Conservation (phyloP, 2,329 filamentous ascomycete genomes). For the Fusarium coicis region DNA sequence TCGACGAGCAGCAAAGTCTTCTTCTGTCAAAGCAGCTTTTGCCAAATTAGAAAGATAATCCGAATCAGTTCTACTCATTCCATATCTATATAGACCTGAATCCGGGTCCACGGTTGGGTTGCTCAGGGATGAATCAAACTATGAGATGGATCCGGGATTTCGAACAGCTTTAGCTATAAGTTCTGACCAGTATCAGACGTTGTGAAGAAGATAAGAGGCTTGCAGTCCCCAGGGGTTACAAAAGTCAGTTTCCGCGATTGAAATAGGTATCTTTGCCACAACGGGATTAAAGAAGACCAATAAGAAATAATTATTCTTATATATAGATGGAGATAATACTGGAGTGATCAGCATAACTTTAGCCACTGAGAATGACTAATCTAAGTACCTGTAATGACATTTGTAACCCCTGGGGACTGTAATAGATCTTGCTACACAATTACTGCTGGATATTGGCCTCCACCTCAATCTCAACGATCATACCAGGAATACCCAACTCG, state of each 20-base stretch:
- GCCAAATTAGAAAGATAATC: background rate
- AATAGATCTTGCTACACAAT: background rate
- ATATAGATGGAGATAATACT: too few species aligned
- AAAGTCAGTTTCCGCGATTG: too few species aligned
- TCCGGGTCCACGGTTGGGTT: too few species aligned
- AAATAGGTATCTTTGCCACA: too few species aligned
- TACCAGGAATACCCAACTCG: constrained; percentile 58
- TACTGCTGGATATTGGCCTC: constrained; percentile 48
- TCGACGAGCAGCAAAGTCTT: background rate
- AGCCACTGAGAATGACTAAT: too few species aligned
- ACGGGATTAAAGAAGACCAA: too few species aligned
- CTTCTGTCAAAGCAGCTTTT: background rate
- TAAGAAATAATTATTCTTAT: too few species aligned
- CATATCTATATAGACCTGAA: too few species aligned
- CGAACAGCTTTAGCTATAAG: background rate
- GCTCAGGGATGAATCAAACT: background rate
- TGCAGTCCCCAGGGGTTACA: too few species aligned
- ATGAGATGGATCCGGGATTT: background rate
- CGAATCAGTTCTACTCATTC: background rate
- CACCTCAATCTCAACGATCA: constrained; percentile 70
- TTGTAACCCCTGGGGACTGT: too few species aligned
- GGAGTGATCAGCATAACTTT: too few species aligned
- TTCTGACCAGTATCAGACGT: background rate
- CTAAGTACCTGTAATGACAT: too few species aligned
- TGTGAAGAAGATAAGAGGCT: background rate